These are phyloP conservation scores for Actinomucor elegans DNA, from an alignment of 371 early-diverging fungal genomes.

Conservation along the genomic window DNA sequence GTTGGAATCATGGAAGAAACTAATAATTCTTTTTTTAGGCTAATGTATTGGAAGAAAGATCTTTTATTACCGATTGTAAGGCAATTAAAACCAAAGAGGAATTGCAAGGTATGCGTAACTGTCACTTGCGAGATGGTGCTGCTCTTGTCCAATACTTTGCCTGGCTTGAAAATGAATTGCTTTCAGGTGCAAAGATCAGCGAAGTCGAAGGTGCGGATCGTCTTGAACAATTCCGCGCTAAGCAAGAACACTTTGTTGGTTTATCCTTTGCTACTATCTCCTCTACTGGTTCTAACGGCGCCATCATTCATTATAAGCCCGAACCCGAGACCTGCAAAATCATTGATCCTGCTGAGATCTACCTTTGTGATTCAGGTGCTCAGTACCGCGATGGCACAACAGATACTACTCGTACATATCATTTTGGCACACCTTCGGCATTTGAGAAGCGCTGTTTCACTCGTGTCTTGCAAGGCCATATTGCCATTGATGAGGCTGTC, in stretches of 20 bases:
- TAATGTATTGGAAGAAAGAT: constrained; percentile 54
- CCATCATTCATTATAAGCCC: constrained; percentile 99
- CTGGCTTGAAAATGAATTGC: constrained; percentile 92
- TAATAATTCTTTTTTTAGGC: constrained; percentile 50
- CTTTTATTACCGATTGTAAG: constrained; percentile 81
- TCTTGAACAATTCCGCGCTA: constrained; percentile 69
- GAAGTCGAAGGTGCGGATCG: constrained; percentile 84
- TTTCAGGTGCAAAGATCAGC: constrained; percentile 56
- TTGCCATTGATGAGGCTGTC: constrained; percentile 84
- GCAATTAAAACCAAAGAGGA: constrained; percentile 95
- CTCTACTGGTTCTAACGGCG: constrained; percentile 94
- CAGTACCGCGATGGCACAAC: constrained; percentile 99
- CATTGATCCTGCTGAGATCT: constrained; percentile 67
- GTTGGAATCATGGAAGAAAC: constrained; percentile 55
- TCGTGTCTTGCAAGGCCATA: constrained; percentile 97
- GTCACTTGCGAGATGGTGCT: constrained; percentile 94
- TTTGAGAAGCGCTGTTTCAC: constrained; percentile 95
- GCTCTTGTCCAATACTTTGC: constrained; percentile 92
- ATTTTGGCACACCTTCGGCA: constrained; percentile 87
- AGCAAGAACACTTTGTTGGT: constrained; percentile 78
- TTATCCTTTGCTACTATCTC: constrained; percentile 98
- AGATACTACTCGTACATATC: constrained; percentile 97
- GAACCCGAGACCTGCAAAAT: constrained; percentile 66
- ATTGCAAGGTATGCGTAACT: constrained; percentile 92
- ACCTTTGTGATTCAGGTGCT: constrained; percentile 98